Evolutionary conservation across 345 rosid species (phyloP).

Genomic region (Orychophragmus violaceus): DNA sequence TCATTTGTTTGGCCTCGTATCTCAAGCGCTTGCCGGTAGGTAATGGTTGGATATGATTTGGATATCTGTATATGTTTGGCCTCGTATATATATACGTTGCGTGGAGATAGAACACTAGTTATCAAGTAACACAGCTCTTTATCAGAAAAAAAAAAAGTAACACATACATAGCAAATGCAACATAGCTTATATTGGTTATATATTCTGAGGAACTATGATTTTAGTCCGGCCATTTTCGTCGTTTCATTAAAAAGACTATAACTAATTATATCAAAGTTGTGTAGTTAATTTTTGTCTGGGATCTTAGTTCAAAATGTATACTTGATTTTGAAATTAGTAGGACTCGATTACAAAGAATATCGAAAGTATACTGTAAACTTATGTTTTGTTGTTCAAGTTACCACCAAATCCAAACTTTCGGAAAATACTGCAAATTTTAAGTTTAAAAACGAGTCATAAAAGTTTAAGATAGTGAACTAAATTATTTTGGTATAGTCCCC

Average conservation of each 20-base stretch:
- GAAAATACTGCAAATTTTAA: background rate
- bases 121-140: no score
- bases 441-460: no score
- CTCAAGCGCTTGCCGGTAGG: constrained; percentile 27
- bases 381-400: background rate
- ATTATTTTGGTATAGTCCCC: no score
- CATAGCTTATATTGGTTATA: no score
- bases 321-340: background rate
- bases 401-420: background rate
- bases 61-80: background rate
- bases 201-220: background rate
- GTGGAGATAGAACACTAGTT: background rate
- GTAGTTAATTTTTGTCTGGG: no score
- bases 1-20: constrained; percentile 25
- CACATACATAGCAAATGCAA: no score
- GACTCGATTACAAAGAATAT: background rate
- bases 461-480: no score
- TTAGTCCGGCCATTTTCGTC: background rate
- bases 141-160: no score
- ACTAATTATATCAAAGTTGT: no score
- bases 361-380: background rate
- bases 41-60: background rate
- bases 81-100: background rate
- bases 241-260: no score
- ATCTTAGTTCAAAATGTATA: no score